These are phyloP conservation scores for Torrubiella hemipterigena DNA, from an alignment of 2,329 filamentous ascomycete genomes.

Conservation along the genomic window DNA sequence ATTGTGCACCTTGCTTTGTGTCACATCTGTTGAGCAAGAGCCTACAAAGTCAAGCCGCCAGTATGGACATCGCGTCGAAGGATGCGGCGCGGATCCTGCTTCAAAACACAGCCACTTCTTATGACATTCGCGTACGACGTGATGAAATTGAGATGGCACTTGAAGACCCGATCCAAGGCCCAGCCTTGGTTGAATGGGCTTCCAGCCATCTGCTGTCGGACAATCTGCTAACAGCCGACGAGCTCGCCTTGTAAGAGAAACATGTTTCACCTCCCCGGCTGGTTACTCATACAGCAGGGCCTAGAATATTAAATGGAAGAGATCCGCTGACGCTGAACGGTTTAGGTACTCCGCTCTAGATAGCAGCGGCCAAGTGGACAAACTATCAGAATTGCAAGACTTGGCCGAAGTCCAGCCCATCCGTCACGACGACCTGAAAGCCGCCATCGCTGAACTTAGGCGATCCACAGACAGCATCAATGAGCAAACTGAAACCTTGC, in stretches of 20 bases:
- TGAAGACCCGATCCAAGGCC: conserved; percentile 19
- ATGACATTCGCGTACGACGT: conserved; percentile 18
- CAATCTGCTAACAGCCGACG: conserved; percentile 41
- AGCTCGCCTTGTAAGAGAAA: conserved; percentile 36
- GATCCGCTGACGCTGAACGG: neutral
- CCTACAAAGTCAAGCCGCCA: no score
- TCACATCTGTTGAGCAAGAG: no score
- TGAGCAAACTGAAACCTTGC: conserved; percentile 49
- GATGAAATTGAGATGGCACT: conserved; percentile 26
- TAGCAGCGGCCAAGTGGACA: conserved; percentile 33
- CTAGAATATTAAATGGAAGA: neutral
- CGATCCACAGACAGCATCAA: conserved; percentile 52
- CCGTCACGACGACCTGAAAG: conserved; percentile 45
- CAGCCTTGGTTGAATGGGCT: conserved; percentile 34
- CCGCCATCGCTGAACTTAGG: conserved; percentile 51
- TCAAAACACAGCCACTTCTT: conserved; percentile 17
- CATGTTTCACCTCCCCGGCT: neutral
- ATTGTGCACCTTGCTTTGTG: no score
- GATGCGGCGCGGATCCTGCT: conserved; percentile 20
- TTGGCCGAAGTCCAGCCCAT: conserved; percentile 36
- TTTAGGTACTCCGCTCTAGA: conserved; percentile 37
- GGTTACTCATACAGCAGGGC: neutral
- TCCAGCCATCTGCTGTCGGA: conserved; percentile 33
- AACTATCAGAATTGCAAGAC: conserved; percentile 31
- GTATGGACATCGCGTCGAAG: conserved; percentile 16